Evolutionary conservation across 2,329 filamentous ascomycete genomes (phyloP).

Genomic region (Phyllosticta citribraziliensis): DNA sequence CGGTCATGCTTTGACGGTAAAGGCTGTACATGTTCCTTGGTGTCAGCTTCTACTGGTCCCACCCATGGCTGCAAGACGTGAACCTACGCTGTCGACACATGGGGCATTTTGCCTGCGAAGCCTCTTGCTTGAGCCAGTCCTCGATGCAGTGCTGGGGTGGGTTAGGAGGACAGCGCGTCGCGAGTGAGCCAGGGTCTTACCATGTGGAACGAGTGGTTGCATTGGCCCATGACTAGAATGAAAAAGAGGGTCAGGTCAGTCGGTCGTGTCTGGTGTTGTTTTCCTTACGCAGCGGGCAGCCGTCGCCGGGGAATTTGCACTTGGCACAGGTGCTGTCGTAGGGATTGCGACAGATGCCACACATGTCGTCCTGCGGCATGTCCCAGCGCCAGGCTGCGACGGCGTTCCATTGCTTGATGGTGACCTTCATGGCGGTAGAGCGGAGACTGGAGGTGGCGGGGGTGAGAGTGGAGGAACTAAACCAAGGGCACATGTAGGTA

Average conservation of each 20-base stretch:
- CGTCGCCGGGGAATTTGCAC: slow-evolving; percentile 95
- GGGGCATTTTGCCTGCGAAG: slow-evolving; percentile 85
- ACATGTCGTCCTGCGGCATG: slow-evolving; percentile 93
- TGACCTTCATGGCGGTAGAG: slow-evolving; percentile 72
- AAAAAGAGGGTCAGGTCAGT: not conserved
- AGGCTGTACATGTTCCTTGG: slow-evolving; percentile 16
- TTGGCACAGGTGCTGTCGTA: slow-evolving; percentile 97
- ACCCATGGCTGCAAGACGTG: not conserved
- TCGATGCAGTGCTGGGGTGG: slow-evolving; percentile 73
- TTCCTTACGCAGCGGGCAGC: slow-evolving; percentile 75
- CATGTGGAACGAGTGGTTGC: slow-evolving; percentile 97
- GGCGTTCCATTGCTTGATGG: slow-evolving; percentile 83
- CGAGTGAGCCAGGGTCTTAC: slow-evolving; percentile 35
- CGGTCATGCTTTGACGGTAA: slow-evolving; percentile 25
- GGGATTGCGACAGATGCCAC: slow-evolving; percentile 94
- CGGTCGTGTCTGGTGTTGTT: not conserved
- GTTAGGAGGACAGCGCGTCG: not conserved
- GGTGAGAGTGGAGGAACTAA: slow-evolving; percentile 13
- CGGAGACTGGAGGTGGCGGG: slow-evolving; percentile 16
- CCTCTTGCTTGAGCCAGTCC: slow-evolving; percentile 93
- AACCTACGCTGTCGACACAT: slow-evolving; percentile 89
- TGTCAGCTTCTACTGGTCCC: slow-evolving; percentile 11
- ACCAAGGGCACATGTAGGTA: too few relatives aligned
- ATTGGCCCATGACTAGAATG: slow-evolving; percentile 76
- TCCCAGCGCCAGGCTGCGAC: slow-evolving; percentile 98